Evolutionary conservation across 352 stramenopile species (phyloP).

Genomic region (Ophiocytium majus): DNA sequence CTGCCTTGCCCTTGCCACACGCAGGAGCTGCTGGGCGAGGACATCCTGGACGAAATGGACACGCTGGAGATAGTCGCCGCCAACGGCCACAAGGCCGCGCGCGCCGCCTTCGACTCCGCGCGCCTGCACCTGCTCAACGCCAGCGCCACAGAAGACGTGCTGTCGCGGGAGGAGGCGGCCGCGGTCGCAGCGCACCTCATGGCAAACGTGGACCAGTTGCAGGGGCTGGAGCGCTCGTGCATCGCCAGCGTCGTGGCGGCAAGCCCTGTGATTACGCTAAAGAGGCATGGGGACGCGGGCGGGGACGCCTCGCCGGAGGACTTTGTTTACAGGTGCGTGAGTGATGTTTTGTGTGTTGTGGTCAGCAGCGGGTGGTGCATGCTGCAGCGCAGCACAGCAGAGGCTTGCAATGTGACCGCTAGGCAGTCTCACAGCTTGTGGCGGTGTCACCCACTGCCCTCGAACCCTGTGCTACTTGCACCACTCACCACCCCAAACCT

Average conservation of each 20-base stretch:
- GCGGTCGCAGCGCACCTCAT: constrained; percentile 44
- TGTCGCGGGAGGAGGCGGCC: constrained; percentile 34
- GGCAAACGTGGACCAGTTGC: constrained; percentile 45
- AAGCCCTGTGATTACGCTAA: constrained; percentile 36
- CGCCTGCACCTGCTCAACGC: constrained; percentile 49
- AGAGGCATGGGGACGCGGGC: neutral
- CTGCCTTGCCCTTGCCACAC: too few species aligned
- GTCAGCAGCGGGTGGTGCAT: too few species aligned
- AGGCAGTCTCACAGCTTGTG: too few species aligned
- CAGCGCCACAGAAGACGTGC: constrained; percentile 21
- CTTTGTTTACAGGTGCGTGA: constrained; percentile 31
- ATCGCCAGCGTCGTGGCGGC: constrained; percentile 33
- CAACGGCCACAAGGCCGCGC: neutral
- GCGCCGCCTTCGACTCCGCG: constrained; percentile 32
- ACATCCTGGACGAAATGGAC: constrained; percentile 61
- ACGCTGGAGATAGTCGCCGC: too few species aligned
- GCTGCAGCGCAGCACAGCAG: too few species aligned
- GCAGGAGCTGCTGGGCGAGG: constrained; percentile 92
- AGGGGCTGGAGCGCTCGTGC: constrained; percentile 13
- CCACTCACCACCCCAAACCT: too few species aligned
- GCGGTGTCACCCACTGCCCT: too few species aligned
- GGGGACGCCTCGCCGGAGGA: neutral
- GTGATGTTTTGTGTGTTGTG: too few species aligned
- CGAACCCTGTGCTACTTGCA: too few species aligned
- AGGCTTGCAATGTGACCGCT: too few species aligned